Base-by-base conservation (phyloP, 2,329 filamentous ascomycete species). In the Fusarium palustre region DNA sequence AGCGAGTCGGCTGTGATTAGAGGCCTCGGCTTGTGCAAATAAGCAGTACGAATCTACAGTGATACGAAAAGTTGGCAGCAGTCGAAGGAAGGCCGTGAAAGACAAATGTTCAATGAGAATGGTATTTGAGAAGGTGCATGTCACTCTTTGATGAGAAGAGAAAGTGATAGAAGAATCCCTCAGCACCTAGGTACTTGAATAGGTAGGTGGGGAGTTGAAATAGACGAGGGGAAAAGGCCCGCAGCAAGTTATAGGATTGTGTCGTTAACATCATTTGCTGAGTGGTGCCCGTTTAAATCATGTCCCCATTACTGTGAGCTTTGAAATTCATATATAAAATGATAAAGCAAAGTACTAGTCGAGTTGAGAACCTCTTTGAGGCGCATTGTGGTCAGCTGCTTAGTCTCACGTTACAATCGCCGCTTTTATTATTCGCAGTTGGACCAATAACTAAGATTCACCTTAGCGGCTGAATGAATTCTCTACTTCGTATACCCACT, bases 301-400 rank as follows among this genome's bases (percentile, higher is more conserved):
- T 48, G 47, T 42, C 30, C 28, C 36, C 59, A 42, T 48, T 28
- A 34, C 28, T 10, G 9, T 8, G 20, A 15, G 39, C 18, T 46
- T 30, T 45, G 18, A 31, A 54, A 28, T 39, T 41, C 25, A 56
- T 41, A 39, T 34, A 42, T 54, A 24, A 28, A 25, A 8, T 43
- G 11, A 36, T 46, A 67, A 50, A 49, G 39, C 30, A 36, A 48
- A 67, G 34, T 48, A 54, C 53, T 53, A 43, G 48, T 31, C 22
- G 24, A 48, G 28, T 42, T 60, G 33, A 20, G 33, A 20, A 36
- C 38, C 42, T 47, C 50, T 47, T 55, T 30, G 25, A 41, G 45
- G 34, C 22, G 11, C 20, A 62, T 39, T 33, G 24, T 49, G 54
- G 54, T 68, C 62, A 59, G 54, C 62, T 67, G 54, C 50, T 48